Percentiles rank a stretch among this genome's conserved stretches.
Evolutionary conservation across 2,329 filamentous ascomycete species (phyloP).

Genomic region (Ophiocordyceps camponoti-saundersi): DNA sequence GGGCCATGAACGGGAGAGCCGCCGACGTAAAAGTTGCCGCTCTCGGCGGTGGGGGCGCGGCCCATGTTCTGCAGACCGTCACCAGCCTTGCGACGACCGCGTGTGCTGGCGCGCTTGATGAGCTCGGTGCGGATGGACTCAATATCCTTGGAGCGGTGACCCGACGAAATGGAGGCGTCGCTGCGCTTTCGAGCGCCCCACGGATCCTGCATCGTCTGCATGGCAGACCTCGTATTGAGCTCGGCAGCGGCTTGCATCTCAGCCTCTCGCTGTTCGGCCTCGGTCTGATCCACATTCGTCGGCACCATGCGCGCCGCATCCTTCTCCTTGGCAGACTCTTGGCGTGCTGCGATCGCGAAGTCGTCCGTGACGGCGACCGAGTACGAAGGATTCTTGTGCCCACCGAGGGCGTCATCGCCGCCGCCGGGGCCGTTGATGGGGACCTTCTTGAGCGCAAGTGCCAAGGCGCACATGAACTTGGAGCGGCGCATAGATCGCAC

Average conservation of each 20-base stretch:
- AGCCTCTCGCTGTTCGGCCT: conserved; percentile 11
- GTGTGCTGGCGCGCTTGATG: conserved; percentile 25
- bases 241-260: conserved; percentile 28
- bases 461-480: conserved; percentile 93
- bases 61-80: conserved; percentile 22
- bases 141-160: conserved; percentile 20
- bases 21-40: conserved; percentile 5
- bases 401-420: conserved; percentile 42
- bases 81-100: conserved; percentile 31
- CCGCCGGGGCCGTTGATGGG: conserved; percentile 74
- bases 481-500: conserved; percentile 67
- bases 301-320: conserved; percentile 52
- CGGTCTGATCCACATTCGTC: conserved; percentile 10
- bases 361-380: conserved; percentile 58
- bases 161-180: conserved; percentile 7
- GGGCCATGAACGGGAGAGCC: conserved; percentile 8
- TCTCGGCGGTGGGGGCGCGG: conserved; percentile 5
- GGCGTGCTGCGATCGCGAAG: conserved; percentile 46
- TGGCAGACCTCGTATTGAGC: conserved; percentile 22
- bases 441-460: conserved; percentile 69
- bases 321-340: conserved; percentile 39
- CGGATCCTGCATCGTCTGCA: conserved; percentile 8
- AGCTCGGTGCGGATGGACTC: conserved; percentile 19
- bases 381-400: conserved; percentile 62
- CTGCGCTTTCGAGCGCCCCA: conserved; percentile 6